These are phyloP conservation scores for Fagus sylvatica DNA, from an alignment of 306 rosid species.

Conservation along the genomic window DNA sequence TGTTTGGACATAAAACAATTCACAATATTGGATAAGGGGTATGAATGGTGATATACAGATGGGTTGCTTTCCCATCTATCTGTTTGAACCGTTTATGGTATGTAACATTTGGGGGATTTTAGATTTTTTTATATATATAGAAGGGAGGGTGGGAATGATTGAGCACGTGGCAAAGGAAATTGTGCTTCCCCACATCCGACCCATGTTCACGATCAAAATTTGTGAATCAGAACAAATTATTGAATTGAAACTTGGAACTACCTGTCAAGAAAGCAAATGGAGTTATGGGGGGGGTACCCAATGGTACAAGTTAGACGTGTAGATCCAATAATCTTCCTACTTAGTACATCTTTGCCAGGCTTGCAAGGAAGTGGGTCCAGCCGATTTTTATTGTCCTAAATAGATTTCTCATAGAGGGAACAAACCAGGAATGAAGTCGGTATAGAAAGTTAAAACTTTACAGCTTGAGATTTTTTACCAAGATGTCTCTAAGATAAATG, in stretches of 20 bases:
- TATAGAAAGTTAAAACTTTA: no score
- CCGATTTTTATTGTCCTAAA: slow-evolving; percentile 1
- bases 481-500: no score
- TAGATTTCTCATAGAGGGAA: not conserved
- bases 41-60: no score
- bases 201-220: not conserved
- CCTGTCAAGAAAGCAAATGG: slow-evolving; percentile 20
- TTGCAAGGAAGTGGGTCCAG: slow-evolving; percentile 20
- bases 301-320: slow-evolving; percentile 2
- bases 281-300: not conserved
- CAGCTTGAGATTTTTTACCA: no score
- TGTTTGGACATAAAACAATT: no score
- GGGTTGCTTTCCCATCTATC: no score
- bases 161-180: slow-evolving; percentile 6
- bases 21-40: no score
- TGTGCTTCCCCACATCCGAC: slow-evolving; percentile 24
- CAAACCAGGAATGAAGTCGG: no score
- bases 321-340: slow-evolving; percentile 5
- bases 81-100: no score
- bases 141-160: not conserved
- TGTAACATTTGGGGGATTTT: no score
- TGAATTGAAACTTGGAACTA: slow-evolving; percentile 1
- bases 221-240: slow-evolving; percentile 6
- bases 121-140: no score
- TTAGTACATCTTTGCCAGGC: slow-evolving; percentile 15